phyloP scores from a whole-genome alignment of 495 filamentous ascomycete genomes.

The Hypomontagnella monticulosa region DNA sequence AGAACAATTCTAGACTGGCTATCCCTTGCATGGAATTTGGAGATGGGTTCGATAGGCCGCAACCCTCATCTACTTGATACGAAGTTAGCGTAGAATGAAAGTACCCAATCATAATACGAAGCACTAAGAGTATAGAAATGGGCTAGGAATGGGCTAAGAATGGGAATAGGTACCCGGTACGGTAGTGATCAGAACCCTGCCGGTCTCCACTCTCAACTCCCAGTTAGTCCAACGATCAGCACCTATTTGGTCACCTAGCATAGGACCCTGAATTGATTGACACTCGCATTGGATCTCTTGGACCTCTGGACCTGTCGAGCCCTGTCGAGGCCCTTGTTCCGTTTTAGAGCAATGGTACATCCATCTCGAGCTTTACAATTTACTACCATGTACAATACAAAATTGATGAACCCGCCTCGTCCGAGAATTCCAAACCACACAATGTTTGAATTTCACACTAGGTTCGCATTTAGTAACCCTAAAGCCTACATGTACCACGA shows the following conservation, averaged over 20 bases:
- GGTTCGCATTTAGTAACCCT: slow-evolving; percentile 16
- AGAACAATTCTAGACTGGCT: neutral
- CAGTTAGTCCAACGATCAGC: slow-evolving; percentile 21
- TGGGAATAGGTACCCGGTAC: slow-evolving; percentile 17
- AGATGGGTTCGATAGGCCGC: slow-evolving; percentile 10
- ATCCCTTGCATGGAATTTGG: slow-evolving; percentile 22
- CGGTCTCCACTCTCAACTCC: slow-evolving; percentile 23
- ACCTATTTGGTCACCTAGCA: slow-evolving; percentile 18
- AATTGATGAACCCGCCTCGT: neutral
- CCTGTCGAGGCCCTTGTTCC: slow-evolving; percentile 1
- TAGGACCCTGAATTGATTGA: slow-evolving; percentile 36
- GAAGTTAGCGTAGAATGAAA: neutral
- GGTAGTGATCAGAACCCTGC: slow-evolving; percentile 11
- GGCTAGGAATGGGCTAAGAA: too few species aligned
- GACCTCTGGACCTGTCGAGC: neutral
- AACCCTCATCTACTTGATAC: neutral
- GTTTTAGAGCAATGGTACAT: too few species aligned
- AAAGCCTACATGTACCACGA: slow-evolving; percentile 4
- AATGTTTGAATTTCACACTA: slow-evolving; percentile 4
- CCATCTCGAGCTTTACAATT: too few species aligned
- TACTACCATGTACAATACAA: too few species aligned
- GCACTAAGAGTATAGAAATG: neutral
- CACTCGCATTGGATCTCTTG: slow-evolving; percentile 7
- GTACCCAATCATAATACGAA: slow-evolving; percentile 21
- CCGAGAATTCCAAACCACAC: neutral